A percentile compares a stretch with the other conserved stretches of the same genome.
phyloP scores from a whole-genome alignment of 805 yeast genomes.

The Candida ortonii region DNA sequence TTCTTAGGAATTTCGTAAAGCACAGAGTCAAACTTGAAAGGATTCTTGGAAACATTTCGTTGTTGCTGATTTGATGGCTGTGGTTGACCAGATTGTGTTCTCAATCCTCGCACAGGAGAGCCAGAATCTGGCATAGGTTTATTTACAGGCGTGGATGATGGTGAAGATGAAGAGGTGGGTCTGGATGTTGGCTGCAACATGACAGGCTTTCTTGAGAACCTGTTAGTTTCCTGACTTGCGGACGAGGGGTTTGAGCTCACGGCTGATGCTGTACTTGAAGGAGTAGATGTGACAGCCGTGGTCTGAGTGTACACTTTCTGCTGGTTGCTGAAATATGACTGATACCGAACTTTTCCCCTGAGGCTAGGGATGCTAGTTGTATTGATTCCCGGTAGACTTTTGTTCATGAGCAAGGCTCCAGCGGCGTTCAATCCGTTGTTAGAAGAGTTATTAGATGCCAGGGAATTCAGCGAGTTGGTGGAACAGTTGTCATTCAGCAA shows the following conservation, averaged over 20 bases:
- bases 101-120: conserved; percentile 26
- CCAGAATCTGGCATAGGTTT: conserved; percentile 22
- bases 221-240: conserved; percentile 7
- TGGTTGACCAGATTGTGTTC: conserved; percentile 12
- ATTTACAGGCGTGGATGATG: conserved; percentile 16
- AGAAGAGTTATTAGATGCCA: conserved; percentile 21
- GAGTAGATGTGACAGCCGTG: conserved; percentile 17
- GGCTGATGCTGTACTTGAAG: conserved; percentile 9
- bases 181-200: conserved; percentile 7
- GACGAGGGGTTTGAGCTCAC: conserved; percentile 5
- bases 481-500: conserved; percentile 25
- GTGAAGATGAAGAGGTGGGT: conserved; percentile 11
- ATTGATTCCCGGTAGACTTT: conserved; percentile 14
- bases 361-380: conserved; percentile 27
- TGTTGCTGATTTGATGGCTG: conserved; percentile 2
- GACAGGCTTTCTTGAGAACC: conserved; percentile 10
- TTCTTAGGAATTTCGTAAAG: conserved; percentile 33
- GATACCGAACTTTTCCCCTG: conserved; percentile 33
- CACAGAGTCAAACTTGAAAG: conserved; percentile 34
- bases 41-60: conserved; percentile 16
- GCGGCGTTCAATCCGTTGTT: conserved; percentile 5
- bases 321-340: conserved; percentile 30
- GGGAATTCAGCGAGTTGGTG: conserved; percentile 26
- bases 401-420: conserved; percentile 10
- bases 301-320: conserved; percentile 25